Evolutionary conservation across 2,329 filamentous ascomycete genomes (phyloP), one percentile per base, ranked within the genome.

Genomic region (Pestalotiopsis sp.): DNA sequence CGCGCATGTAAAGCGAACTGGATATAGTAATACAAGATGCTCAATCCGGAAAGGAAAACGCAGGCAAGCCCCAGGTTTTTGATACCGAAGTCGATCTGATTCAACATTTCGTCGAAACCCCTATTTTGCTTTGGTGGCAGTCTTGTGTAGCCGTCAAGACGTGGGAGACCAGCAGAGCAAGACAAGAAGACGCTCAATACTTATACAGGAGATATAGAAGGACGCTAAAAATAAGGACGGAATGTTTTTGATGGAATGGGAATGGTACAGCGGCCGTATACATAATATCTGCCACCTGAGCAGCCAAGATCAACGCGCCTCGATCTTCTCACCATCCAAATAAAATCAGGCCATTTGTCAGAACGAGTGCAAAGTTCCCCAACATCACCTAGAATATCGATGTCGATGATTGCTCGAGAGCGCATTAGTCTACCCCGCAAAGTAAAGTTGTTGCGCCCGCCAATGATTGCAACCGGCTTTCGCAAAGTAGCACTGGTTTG

Each of bases 1-100:
- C 71, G 67, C 73, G 76, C 57, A 73, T 76, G 17, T 57, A 71
- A 67, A 17, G 59, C 70, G 27, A 59, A 58, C 63, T 74, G 70
- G 17, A 75, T 39, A 3, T 69, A 52, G 67, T 71, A 72, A 25
- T 71, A 71, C 7, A 63, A 9, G 2, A 67, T n/a, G 17, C 13
- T 41, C 23, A 55, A 4, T 27, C 41, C 64, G 17, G 31, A 58
- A 45, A 66, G 11, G 14, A 64, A 39, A 1, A 41, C 60, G 39
- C 27, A 59, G 17, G 20, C 49, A 12, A 69, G n/a, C 31, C 20
- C 36, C 7, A 58, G 36, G 36, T 62, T 67, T 12, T 41, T 27
- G 14, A 39, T 14, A 23, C 17, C 63, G 3, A 67, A 38, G n/a
- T 62, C 13, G 14, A 67, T 17, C 23, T 63, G 57, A 25, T 58